Conservation (phyloP, 306 rosid genomes). For the Lagenaria siceraria region DNA sequence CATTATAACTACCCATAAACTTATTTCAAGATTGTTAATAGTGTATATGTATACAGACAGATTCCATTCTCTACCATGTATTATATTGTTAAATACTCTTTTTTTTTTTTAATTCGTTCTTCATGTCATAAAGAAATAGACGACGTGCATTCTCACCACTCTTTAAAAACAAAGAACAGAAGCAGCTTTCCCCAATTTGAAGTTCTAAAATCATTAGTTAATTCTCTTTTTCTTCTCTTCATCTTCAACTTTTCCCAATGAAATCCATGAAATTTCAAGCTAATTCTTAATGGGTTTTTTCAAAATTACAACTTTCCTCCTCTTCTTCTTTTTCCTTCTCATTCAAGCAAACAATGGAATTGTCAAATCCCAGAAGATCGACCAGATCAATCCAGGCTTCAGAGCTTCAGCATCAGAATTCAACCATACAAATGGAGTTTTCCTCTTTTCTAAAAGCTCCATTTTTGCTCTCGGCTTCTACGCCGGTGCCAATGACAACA, state of each 20-base stretch:
- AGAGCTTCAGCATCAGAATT: slow-evolving; percentile 15
- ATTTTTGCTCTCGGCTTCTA: slow-evolving; percentile 21
- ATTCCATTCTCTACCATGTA: no score
- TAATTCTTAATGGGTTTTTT: not conserved
- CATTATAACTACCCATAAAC: no score
- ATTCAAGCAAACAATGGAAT: not conserved
- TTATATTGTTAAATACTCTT: not conserved
- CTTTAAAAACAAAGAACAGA: not conserved
- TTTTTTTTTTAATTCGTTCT: not conserved
- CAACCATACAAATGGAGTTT: slow-evolving; percentile 8
- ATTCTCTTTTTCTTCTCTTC: not conserved
- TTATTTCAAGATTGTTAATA: no score
- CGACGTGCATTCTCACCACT: not conserved
- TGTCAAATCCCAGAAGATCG: slow-evolving; percentile 11
- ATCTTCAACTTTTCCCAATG: not conserved
- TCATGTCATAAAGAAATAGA: not conserved
- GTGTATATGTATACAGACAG: no score
- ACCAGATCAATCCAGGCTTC: slow-evolving; percentile 22
- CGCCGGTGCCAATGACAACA: slow-evolving; percentile 4
- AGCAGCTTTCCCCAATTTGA: not conserved
- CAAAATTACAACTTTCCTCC: not conserved
- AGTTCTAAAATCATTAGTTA: not conserved
- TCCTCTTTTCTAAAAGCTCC: slow-evolving; percentile 19
- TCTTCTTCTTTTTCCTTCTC: not conserved
- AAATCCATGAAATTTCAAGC: not conserved